A percentile compares a stretch with the other conserved stretches of the same genome.
Conservation (phyloP, 2,329 filamentous ascomycete species). For the Pseudogymnoascus sp. region DNA sequence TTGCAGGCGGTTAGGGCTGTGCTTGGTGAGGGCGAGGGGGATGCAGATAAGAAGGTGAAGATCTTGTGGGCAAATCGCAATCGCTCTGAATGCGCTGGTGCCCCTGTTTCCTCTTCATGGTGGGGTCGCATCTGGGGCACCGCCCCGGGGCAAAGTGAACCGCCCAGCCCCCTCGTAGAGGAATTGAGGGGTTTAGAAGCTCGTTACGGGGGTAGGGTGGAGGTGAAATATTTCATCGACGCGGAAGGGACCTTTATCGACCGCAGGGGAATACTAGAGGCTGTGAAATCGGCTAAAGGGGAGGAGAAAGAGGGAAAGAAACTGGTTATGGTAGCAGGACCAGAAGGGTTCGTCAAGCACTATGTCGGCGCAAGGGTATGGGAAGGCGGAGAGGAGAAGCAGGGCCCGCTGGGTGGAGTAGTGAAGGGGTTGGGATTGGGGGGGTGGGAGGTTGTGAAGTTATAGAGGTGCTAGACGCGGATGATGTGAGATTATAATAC, state of each 20-base stretch:
- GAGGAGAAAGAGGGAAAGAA: constrained; percentile 29
- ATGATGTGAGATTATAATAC: not conserved
- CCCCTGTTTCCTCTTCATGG: constrained; percentile 9
- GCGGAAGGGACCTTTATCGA: constrained; percentile 63
- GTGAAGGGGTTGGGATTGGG: constrained; percentile 46
- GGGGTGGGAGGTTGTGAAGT: constrained; percentile 29
- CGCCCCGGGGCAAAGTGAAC: not conserved
- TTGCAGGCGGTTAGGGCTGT: constrained; percentile 67
- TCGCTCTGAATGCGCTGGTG: constrained; percentile 53
- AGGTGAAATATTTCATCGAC: constrained; percentile 71
- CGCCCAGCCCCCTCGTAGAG: constrained; percentile 44
- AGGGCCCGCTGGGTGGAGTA: constrained; percentile 66
- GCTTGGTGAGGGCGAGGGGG: constrained; percentile 31
- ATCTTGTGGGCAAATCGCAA: constrained; percentile 77
- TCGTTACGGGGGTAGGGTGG: constrained; percentile 46
- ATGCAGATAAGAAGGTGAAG: constrained; percentile 40
- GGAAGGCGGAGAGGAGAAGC: constrained; percentile 61
- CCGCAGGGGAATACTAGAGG: constrained; percentile 38
- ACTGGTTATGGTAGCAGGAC: constrained; percentile 78
- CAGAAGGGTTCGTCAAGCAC: constrained; percentile 77
- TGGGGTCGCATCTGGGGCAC: not conserved
- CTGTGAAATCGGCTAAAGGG: constrained; percentile 23
- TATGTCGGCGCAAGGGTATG: constrained; percentile 74
- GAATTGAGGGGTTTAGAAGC: constrained; percentile 57
- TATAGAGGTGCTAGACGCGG: constrained; percentile 18